phyloP scores from a whole-genome alignment of 2,329 filamentous ascomycete species.

The Didymella keratinophila region DNA sequence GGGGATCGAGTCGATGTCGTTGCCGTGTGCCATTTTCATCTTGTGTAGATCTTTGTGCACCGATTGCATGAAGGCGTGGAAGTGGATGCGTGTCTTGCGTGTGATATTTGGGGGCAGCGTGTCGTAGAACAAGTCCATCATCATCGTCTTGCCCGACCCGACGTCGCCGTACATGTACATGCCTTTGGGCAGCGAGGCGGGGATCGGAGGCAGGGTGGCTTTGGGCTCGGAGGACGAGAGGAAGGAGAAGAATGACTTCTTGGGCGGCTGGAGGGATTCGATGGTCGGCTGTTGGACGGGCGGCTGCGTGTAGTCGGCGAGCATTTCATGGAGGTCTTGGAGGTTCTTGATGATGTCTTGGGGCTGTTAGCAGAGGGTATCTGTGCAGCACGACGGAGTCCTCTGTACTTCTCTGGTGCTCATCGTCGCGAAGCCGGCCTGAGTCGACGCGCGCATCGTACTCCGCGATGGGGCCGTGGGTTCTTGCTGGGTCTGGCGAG shows the following conservation, averaged over 20 bases:
- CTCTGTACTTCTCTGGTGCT: conserved; percentile 82
- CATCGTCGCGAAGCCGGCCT: conserved; percentile 81
- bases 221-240: conserved; percentile 61
- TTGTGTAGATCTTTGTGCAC: conserved; percentile 90
- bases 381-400: neutral
- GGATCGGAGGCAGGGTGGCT: conserved; percentile 62
- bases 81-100: conserved; percentile 92
- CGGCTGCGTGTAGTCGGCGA: conserved; percentile 76
- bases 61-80: conserved; percentile 99
- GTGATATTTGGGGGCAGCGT: conserved; percentile 82
- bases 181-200: conserved; percentile 80
- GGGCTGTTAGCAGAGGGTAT: conserved; percentile 12
- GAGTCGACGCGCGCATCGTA: conserved; percentile 82
- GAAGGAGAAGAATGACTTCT: conserved; percentile 66
- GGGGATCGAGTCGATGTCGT: conserved; percentile 87
- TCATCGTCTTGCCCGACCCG: conserved; percentile 97
- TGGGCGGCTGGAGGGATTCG: conserved; percentile 68
- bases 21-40: conserved; percentile 88
- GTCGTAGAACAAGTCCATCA: conserved; percentile 98
- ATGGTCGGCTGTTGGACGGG: conserved; percentile 78
- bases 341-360: conserved; percentile 86
- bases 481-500: conserved; percentile 22
- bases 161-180: conserved; percentile 97
- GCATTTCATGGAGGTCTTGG: conserved; percentile 86
- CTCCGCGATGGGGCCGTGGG: conserved; percentile 78